Evolutionary conservation across 75 land plant species (phyloP).

Genomic region (Isoetes taiwanensis): DNA sequence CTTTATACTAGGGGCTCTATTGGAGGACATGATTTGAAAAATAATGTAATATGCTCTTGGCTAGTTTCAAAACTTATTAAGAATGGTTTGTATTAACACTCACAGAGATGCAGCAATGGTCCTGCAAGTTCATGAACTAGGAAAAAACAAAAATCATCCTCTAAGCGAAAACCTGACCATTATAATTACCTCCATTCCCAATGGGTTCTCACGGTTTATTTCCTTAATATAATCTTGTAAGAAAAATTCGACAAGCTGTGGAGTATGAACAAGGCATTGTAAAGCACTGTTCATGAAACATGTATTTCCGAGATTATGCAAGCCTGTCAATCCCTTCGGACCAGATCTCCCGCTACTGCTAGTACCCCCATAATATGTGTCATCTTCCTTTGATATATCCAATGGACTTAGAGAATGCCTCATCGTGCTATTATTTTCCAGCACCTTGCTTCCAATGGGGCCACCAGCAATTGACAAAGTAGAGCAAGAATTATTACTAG

Average conservation of each 20-base stretch:
- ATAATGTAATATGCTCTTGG: too few relatives aligned
- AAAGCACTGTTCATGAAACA: conserved; percentile 85
- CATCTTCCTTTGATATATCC: conserved; percentile 10
- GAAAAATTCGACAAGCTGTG: conserved; percentile 52
- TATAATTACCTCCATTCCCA: conserved; percentile 61
- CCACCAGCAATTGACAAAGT: conserved; percentile 49
- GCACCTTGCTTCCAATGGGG: conserved; percentile 21
- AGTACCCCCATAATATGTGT: conserved; percentile 18
- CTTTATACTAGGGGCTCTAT: background rate
- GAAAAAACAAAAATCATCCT: too few relatives aligned
- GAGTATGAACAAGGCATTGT: conserved; percentile 71
- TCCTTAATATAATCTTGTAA: conserved; percentile 48
- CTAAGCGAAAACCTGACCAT: too few relatives aligned
- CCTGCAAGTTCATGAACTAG: too few relatives aligned
- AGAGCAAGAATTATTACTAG: conserved; percentile 40
- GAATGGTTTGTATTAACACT: too few relatives aligned
- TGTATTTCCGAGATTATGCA: conserved; percentile 75
- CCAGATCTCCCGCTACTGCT: conserved; percentile 18
- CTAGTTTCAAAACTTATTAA: too few relatives aligned
- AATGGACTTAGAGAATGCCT: conserved; percentile 9
- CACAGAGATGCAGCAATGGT: too few relatives aligned
- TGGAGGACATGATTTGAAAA: background rate
- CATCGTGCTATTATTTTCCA: conserved; percentile 22
- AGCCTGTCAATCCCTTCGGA: conserved; percentile 50
- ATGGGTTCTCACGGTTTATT: conserved; percentile 55